Evolutionary conservation across 2,329 filamentous ascomycete genomes (phyloP).

Genomic region (Paecilomyces sp.): DNA sequence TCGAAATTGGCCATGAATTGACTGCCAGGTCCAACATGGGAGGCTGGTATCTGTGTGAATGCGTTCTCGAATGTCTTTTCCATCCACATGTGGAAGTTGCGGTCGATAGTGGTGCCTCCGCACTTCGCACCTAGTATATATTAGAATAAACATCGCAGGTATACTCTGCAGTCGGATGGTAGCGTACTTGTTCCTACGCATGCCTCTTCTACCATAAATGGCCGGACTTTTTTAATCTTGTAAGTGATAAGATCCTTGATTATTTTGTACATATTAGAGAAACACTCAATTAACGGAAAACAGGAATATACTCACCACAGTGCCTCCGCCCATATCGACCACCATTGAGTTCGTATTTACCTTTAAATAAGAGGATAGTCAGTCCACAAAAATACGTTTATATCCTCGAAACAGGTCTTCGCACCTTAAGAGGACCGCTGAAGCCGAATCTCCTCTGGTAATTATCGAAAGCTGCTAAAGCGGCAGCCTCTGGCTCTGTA

Average conservation of each 20-base stretch:
- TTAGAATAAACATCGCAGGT: background rate
- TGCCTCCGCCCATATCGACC: background rate
- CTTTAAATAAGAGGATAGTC: background rate
- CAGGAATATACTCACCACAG: background rate
- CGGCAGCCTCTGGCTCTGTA: background rate
- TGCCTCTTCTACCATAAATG: constrained; percentile 1
- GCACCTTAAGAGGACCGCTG: background rate
- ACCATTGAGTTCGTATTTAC: background rate
- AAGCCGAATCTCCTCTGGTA: background rate
- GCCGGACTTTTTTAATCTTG: background rate
- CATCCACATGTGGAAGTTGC: constrained; percentile 2
- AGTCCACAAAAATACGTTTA: background rate
- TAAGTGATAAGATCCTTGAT: constrained; percentile 5
- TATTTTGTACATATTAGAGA: background rate
- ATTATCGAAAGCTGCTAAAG: background rate
- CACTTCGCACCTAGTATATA: constrained; percentile 1
- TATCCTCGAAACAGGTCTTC: background rate
- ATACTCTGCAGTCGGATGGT: background rate
- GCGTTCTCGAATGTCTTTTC: background rate
- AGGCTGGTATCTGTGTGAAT: background rate
- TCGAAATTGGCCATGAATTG: background rate
- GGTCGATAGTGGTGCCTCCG: constrained; percentile 3
- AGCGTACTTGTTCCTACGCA: constrained; percentile 1
- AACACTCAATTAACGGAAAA: background rate
- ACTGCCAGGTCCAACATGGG: background rate